A percentile compares a stretch with the other conserved stretches of the same genome.
These are phyloP conservation scores for Perkinsus marinus DNA, from an alignment of 169 alveolate species.

Conservation along the genomic window DNA sequence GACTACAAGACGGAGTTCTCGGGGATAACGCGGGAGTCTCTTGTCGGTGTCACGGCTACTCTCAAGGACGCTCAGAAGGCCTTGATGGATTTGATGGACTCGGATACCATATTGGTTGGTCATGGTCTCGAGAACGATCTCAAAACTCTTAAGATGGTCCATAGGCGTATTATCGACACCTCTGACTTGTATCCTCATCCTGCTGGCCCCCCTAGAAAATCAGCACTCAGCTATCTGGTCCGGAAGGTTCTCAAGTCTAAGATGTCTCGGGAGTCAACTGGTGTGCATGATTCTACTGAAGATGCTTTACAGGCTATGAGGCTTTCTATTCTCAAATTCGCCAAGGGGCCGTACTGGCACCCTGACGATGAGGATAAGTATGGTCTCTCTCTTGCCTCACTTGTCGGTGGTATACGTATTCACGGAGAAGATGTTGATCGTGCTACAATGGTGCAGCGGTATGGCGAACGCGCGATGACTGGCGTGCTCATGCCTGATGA, in stretches of 20 bases:
- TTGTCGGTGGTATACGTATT: background rate
- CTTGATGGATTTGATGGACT: conserved; percentile 2
- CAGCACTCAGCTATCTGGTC: conserved; percentile 20
- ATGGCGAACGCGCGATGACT: background rate
- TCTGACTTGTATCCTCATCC: conserved; percentile 29
- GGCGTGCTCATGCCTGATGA: background rate
- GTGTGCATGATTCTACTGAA: conserved; percentile 25
- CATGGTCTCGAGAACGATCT: conserved; percentile 38
- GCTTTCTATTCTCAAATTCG: conserved; percentile 10
- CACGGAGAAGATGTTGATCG: background rate
- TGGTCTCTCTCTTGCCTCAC: background rate
- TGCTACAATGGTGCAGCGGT: background rate
- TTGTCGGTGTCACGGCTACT: conserved; percentile 5
- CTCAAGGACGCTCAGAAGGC: conserved; percentile 10
- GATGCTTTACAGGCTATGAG: conserved; percentile 30
- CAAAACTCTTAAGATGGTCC: conserved; percentile 17
- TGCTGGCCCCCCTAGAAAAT: background rate
- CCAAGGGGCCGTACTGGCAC: conserved; percentile 19
- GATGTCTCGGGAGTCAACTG: conserved; percentile 1
- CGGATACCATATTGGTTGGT: conserved; percentile 22
- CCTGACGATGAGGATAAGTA: background rate
- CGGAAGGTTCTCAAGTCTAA: background rate
- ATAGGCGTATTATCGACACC: conserved; percentile 28
- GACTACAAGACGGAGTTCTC: conserved; percentile 31
- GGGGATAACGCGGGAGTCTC: conserved; percentile 17